These are phyloP conservation scores for Handroanthus guayacan DNA, from an alignment of 257 asterid species.

Conservation along the genomic window DNA sequence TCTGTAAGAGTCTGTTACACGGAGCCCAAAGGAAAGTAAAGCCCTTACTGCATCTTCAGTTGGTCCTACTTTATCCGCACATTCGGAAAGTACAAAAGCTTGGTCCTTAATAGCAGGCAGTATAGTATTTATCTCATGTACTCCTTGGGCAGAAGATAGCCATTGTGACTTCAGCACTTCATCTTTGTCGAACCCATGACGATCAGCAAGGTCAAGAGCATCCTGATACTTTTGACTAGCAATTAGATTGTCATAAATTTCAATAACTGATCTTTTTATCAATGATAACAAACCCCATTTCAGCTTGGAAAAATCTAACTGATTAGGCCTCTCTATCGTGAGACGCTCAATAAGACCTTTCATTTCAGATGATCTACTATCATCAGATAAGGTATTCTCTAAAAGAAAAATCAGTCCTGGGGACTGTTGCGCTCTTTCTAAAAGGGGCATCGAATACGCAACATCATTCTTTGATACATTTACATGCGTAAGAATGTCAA, in stretches of 20 bases:
- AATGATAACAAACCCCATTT: constrained; percentile 79
- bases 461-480: constrained; percentile 55
- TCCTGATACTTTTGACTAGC: constrained; percentile 66
- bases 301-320: constrained; percentile 55
- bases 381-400: constrained; percentile 60
- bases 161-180: constrained; percentile 88
- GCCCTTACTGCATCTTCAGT: constrained; percentile 83
- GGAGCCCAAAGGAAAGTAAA: constrained; percentile 77
- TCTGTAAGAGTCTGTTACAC: constrained; percentile 65
- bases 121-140: constrained; percentile 67
- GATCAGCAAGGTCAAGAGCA: constrained; percentile 83
- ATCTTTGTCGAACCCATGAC: constrained; percentile 86
- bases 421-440: constrained; percentile 71
- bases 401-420: constrained; percentile 73
- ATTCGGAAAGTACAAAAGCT: constrained; percentile 72
- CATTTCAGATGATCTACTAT: constrained; percentile 49
- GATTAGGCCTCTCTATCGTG: constrained; percentile 43
- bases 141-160: constrained; percentile 84
- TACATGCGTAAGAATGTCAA: constrained; percentile 57
- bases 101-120: constrained; percentile 73
- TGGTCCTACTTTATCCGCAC: constrained; percentile 77
- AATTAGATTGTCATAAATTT: constrained; percentile 77
- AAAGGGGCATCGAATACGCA: constrained; percentile 69
- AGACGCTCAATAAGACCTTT: constrained; percentile 50
- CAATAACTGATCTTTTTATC: constrained; percentile 69